These are phyloP conservation scores for Tricholoma hemisulphureum DNA, from an alignment of 768 basidiomycete species.

Conservation along the genomic window DNA sequence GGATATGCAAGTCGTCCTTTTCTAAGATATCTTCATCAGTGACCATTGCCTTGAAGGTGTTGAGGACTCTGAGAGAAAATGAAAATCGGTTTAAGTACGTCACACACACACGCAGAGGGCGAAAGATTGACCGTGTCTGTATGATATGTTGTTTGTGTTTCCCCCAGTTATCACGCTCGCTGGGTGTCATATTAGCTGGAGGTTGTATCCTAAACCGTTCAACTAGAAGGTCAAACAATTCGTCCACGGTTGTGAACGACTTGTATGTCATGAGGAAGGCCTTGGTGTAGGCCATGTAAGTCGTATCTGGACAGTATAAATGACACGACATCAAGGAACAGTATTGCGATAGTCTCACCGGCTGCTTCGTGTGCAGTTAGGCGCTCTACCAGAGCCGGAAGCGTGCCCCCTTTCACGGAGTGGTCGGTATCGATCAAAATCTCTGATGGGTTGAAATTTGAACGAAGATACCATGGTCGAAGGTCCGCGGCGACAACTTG, in stretches of 20 bases:
- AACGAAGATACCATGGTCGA: constrained; percentile 82
- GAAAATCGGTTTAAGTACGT: constrained; percentile 4
- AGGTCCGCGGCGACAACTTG: constrained; percentile 40
- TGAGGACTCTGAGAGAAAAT: constrained; percentile 63
- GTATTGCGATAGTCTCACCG: constrained; percentile 47
- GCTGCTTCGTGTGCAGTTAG: constrained; percentile 88
- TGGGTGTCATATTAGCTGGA: constrained; percentile 59
- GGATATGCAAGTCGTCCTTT: constrained; percentile 79
- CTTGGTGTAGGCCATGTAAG: constrained; percentile 70
- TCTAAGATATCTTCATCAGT: constrained; percentile 81
- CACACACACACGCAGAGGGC: not conserved
- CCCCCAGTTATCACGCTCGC: constrained; percentile 76
- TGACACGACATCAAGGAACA: constrained; percentile 1
- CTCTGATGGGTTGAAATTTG: constrained; percentile 76
- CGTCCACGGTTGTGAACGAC: constrained; percentile 83
- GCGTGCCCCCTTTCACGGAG: constrained; percentile 81
- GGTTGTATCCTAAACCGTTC: constrained; percentile 76
- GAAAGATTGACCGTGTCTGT: constrained; percentile 68
- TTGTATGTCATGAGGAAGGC: constrained; percentile 97
- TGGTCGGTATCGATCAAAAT: constrained; percentile 85
- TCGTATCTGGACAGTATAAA: constrained; percentile 2
- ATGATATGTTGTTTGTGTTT: constrained; percentile 85
- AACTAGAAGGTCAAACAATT: constrained; percentile 79
- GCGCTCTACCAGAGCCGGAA: constrained; percentile 82
- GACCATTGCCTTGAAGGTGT: constrained; percentile 88